These are phyloP conservation scores for Botrytis deweyae DNA, from an alignment of 2,329 filamentous ascomycete genomes.

Conservation along the genomic window DNA sequence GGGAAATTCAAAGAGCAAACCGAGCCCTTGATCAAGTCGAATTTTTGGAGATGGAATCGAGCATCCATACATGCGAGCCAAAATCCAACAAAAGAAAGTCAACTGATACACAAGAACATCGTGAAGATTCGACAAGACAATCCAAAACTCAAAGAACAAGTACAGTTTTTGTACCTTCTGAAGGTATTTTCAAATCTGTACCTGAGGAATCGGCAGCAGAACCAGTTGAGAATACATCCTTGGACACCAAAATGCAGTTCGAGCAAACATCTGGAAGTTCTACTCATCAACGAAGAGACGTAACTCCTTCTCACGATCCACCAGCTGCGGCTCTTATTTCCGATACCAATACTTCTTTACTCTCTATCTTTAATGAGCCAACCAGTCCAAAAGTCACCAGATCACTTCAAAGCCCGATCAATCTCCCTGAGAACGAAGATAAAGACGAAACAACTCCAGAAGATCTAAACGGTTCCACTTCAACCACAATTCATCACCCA, in stretches of 20 bases:
- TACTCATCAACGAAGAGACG: slow-evolving; percentile 15
- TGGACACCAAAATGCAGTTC: slow-evolving; percentile 11
- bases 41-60: slow-evolving; percentile 73
- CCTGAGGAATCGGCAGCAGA: slow-evolving; percentile 34
- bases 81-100: slow-evolving; percentile 33
- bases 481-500: slow-evolving; percentile 23
- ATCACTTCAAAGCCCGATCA: slow-evolving; percentile 31
- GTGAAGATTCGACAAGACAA: slow-evolving; percentile 16
- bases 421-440: slow-evolving; percentile 19
- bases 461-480: slow-evolving; percentile 37
- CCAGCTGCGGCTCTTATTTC: slow-evolving; percentile 56
- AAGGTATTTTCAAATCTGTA: slow-evolving; percentile 63
- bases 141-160: slow-evolving; percentile 17
- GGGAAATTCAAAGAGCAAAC: slow-evolving; percentile 58
- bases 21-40: slow-evolving; percentile 71
- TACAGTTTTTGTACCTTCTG: slow-evolving; percentile 55
- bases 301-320: slow-evolving; percentile 61
- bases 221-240: slow-evolving; percentile 29
- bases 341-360: slow-evolving; percentile 56
- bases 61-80: slow-evolving; percentile 65
- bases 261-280: slow-evolving; percentile 3
- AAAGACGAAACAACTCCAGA: slow-evolving; percentile 24
- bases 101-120: background rate
- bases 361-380: slow-evolving; percentile 61
- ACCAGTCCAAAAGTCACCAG: slow-evolving; percentile 24